A percentile compares a stretch with the other conserved stretches of the same genome.
Evolutionary conservation across 1,139 yeast genomes (phyloP).

Genomic region (Yamadazyma kanchanaburiensis): DNA sequence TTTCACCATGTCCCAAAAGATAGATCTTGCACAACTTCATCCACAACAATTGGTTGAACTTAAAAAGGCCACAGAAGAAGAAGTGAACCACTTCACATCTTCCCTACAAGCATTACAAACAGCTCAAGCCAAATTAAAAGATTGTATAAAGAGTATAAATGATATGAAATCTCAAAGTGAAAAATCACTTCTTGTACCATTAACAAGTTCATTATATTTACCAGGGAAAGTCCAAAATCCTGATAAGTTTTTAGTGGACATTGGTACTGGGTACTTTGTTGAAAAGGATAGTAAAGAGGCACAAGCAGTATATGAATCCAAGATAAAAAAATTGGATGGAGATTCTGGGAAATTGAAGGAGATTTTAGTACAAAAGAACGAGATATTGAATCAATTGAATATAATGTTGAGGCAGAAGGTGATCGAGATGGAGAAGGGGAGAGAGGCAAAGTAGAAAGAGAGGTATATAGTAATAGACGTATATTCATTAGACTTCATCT

Average conservation of each 20-base stretch:
- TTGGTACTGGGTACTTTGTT: slow-evolving; percentile 94
- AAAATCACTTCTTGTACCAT: slow-evolving; percentile 70
- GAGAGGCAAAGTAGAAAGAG: not conserved
- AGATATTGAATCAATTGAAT: slow-evolving; percentile 49
- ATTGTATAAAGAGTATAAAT: slow-evolving; percentile 72
- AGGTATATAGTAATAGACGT: not conserved
- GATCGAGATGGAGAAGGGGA: slow-evolving; percentile 39
- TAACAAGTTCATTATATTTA: slow-evolving; percentile 83
- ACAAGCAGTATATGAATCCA: slow-evolving; percentile 65
- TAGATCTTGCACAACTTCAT: slow-evolving; percentile 66
- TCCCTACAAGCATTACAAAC: slow-evolving; percentile 81
- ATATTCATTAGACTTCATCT: not conserved
- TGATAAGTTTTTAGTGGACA: slow-evolving; percentile 79
- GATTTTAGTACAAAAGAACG: slow-evolving; percentile 66
- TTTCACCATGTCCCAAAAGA: slow-evolving; percentile 16
- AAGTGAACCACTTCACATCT: slow-evolving; percentile 78
- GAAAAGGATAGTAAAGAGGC: slow-evolving; percentile 75
- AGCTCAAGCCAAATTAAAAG: slow-evolving; percentile 80
- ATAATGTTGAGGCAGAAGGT: slow-evolving; percentile 46
- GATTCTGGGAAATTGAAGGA: slow-evolving; percentile 74
- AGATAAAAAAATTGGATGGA: slow-evolving; percentile 66
- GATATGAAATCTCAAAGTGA: slow-evolving; percentile 46
- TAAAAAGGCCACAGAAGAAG: slow-evolving; percentile 81
- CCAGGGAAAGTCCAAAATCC: slow-evolving; percentile 72
- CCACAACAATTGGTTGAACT: slow-evolving; percentile 85